phyloP scores from a whole-genome alignment of 2,329 filamentous ascomycete genomes.

The Alternaria angustiovoidea region DNA sequence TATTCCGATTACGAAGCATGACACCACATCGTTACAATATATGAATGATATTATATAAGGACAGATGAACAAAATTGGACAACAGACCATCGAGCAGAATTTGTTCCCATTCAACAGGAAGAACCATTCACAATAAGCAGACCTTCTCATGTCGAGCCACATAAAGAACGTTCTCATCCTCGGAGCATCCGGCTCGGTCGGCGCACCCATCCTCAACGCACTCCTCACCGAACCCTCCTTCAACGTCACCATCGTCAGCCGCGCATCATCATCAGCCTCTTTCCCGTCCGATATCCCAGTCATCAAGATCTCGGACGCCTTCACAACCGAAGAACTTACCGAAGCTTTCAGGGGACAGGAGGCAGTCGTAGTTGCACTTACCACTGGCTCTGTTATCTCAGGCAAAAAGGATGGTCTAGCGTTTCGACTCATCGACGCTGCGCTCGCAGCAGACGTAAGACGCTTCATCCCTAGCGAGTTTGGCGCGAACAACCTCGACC shows the following conservation, averaged over 20 bases:
- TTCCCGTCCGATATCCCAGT: constrained; percentile 36
- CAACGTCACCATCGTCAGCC: constrained; percentile 44
- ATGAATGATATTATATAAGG: background rate
- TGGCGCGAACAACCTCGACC: constrained; percentile 49
- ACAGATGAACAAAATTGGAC: background rate
- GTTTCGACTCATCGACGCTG: constrained; percentile 50
- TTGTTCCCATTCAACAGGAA: background rate
- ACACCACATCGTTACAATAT: background rate
- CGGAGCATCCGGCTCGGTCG: constrained; percentile 35
- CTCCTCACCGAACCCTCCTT: constrained; percentile 33
- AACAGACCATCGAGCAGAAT: background rate
- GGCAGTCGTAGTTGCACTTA: constrained; percentile 49
- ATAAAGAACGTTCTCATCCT: constrained; percentile 42
- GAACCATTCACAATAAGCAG: background rate
- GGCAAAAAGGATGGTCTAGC: constrained; percentile 27
- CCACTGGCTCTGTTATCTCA: constrained; percentile 32
- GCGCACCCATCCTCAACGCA: constrained; percentile 38
- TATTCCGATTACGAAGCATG: background rate
- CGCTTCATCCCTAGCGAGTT: constrained; percentile 54
- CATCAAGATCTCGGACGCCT: constrained; percentile 38
- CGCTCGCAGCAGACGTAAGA: constrained; percentile 50
- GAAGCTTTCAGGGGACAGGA: constrained; percentile 48
- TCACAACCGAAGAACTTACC: constrained; percentile 36
- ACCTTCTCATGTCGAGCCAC: constrained; percentile 5
- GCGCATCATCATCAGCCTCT: constrained; percentile 33